Evolutionary conservation across 2,329 filamentous ascomycete species (phyloP).

Genomic region (Cordyceps javanica): DNA sequence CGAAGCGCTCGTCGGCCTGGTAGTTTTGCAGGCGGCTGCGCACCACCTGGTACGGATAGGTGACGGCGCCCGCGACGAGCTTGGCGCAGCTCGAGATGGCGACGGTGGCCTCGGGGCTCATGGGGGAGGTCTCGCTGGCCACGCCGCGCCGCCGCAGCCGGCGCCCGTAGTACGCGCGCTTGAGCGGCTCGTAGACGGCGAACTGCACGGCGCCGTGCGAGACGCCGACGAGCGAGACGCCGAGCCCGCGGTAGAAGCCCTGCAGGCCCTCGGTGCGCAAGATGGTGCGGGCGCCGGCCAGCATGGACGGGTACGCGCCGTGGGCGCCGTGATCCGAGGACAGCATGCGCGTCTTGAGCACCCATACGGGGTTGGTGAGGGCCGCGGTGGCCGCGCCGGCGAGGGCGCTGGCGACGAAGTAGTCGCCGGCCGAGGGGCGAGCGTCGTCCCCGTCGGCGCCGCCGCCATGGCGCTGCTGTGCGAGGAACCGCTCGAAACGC

Average conservation of each 20-base stretch:
- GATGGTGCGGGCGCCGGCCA: conserved; percentile 62
- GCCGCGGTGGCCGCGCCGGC: conserved; percentile 69
- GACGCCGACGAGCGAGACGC: conserved; percentile 78
- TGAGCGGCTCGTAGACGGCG: conserved; percentile 77
- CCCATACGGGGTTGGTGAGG: conserved; percentile 94
- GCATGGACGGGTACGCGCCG: conserved; percentile 77
- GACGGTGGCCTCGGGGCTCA: conserved; percentile 73
- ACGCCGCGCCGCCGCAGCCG: conserved; percentile 18
- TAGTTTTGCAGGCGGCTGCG: conserved; percentile 86
- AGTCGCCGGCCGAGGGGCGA: conserved; percentile 54
- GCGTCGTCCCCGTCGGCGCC: not conserved
- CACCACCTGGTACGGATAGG: conserved; percentile 93
- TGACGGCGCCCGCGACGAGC: conserved; percentile 79
- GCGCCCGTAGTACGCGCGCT: conserved; percentile 49
- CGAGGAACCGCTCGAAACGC: conserved; percentile 42
- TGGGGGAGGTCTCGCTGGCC: conserved; percentile 20
- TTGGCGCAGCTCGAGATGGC: conserved; percentile 75
- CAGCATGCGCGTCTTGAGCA: conserved; percentile 95
- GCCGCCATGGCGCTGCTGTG: conserved; percentile 17
- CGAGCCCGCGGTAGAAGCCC: conserved; percentile 84
- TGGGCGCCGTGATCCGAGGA: conserved; percentile 67
- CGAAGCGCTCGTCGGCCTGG: conserved; percentile 69
- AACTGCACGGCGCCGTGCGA: conserved; percentile 94
- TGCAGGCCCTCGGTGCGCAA: conserved; percentile 62
- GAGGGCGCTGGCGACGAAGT: conserved; percentile 70